Evolutionary conservation across 352 stramenopile species (phyloP), one percentile per base, ranked within the genome.

Genomic region (Globisporangium paddicum): DNA sequence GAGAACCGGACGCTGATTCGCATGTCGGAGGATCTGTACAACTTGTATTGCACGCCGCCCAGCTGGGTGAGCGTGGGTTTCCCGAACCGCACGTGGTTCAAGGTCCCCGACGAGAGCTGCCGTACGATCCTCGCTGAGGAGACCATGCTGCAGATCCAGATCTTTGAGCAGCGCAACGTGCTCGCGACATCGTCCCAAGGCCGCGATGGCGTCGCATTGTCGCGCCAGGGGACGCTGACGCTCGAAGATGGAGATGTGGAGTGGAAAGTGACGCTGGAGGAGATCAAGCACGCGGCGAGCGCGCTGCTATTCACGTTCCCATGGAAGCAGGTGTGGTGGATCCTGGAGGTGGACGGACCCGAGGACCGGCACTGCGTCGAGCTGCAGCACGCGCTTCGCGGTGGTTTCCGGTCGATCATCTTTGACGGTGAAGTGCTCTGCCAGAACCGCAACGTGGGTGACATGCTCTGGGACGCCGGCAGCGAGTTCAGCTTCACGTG

Each of bases 321-420:
- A 44, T 93, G 84, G 84, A 93, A 93, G 57, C 84, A 93, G 55
- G 67, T 91, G 40, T 93, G 84, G 84, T 93, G 84, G 84, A 80
- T 90, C 51, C 83, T 93, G 42, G 75, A 83, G 60, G 50, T 87
- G 54, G 68, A 84, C 37, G 69, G 63, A 5, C 72, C 60, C 21
- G 76, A 73, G 28, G 78, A 81, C 53, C 68, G 64, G 40, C 76
- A 91, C 68, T 82, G 70, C 28, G 72, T 93, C 28, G 83, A 93
- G 60, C 41, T 93, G 55, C 83, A 93, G 65, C 83, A 93, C 53
- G 83, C 79, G 18, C 67, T 93, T 7, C 81, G 81, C 21, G 81
- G 83, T 28, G 83, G 83, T 16, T 93, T 89, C 54, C 82, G 82
- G 40, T 79, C 72, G 11, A 80, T 93, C 40, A 55, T 88, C 34